Evolutionary conservation across 2,329 filamentous ascomycete species (phyloP).

Genomic region (Colletotrichum horii): DNA sequence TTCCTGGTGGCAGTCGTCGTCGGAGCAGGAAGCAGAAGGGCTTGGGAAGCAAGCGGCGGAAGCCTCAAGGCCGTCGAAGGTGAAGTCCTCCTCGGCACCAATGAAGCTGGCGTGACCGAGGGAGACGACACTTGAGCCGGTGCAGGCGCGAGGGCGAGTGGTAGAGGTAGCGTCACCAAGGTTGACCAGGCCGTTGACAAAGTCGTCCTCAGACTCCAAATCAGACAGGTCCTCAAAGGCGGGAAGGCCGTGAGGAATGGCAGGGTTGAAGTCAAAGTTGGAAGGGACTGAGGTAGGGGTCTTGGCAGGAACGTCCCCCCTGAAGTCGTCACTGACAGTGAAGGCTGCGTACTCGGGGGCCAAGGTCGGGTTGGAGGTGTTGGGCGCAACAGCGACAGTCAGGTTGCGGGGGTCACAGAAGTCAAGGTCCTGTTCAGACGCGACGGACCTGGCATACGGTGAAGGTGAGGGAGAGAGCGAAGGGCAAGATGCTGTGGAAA

Average conservation of each 20-base stretch:
- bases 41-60: conserved; percentile 68
- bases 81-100: conserved; percentile 72
- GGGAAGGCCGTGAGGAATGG: conserved; percentile 65
- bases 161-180: conserved; percentile 40
- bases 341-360: conserved; percentile 70
- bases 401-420: conserved; percentile 93
- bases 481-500: conserved; percentile 79
- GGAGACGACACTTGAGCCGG: conserved; percentile 69
- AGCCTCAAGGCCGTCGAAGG: conserved; percentile 71
- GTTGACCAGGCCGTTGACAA: conserved; percentile 28
- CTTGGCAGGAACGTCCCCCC: conserved; percentile 55
- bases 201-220: conserved; percentile 66
- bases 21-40: conserved; percentile 60
- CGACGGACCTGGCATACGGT: conserved; percentile 73
- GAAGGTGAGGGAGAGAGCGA: conserved; percentile 88
- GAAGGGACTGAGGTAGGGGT: conserved; percentile 46
- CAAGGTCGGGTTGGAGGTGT: conserved; percentile 53
- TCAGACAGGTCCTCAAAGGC: conserved; percentile 87
- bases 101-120: conserved; percentile 81
- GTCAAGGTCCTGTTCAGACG: conserved; percentile 75
- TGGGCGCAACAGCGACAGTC: conserved; percentile 64
- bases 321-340: conserved; percentile 66
- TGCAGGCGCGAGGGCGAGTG: conserved; percentile 72
- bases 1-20: conserved; percentile 55
- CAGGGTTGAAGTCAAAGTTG: conserved; percentile 57